These are phyloP conservation scores for Ceratobasidium sp. DNA, from an alignment of 1,284 basidiomycete genomes.

Conservation along the genomic window DNA sequence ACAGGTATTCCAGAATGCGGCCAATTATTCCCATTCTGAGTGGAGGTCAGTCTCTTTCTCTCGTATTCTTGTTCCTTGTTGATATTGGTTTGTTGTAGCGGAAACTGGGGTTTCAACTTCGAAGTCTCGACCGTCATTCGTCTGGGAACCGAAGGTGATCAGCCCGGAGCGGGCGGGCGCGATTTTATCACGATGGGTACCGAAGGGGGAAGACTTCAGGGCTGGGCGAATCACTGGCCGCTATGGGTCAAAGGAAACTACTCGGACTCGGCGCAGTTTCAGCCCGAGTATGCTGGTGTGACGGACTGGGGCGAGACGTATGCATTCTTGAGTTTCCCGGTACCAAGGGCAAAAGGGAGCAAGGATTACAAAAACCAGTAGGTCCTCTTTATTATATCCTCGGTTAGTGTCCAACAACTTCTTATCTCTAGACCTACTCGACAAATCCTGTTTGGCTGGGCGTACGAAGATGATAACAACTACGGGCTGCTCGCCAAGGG, in stretches of 20 bases:
- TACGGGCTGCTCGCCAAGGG: constrained; percentile 44
- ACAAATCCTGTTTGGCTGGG: constrained; percentile 41
- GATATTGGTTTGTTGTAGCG: constrained; percentile 4
- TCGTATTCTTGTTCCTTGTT: not conserved
- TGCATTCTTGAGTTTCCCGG: constrained; percentile 42
- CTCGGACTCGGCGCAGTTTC: constrained; percentile 9
- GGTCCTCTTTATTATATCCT: not conserved
- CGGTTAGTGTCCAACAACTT: not conserved
- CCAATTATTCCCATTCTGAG: constrained; percentile 25
- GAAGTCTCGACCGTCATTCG: constrained; percentile 41
- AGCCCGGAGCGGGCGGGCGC: constrained; percentile 34
- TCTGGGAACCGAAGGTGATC: constrained; percentile 41
- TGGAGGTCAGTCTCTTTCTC: constrained; percentile 31
- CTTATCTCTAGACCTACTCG: constrained; percentile 11
- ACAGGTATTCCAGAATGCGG: constrained; percentile 23
- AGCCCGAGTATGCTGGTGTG: constrained; percentile 38
- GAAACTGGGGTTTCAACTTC: constrained; percentile 42
- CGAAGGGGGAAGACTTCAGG: constrained; percentile 36
- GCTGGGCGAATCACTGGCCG: constrained; percentile 40
- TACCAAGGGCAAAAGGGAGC: constrained; percentile 25
- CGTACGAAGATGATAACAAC: constrained; percentile 35
- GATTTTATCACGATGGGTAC: constrained; percentile 41
- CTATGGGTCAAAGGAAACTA: constrained; percentile 35
- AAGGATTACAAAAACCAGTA: constrained; percentile 42
- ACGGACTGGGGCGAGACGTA: constrained; percentile 41